These are phyloP conservation scores for Schwanniomyces etchellsii DNA, from an alignment of 1,139 yeast species.

Conservation along the genomic window DNA sequence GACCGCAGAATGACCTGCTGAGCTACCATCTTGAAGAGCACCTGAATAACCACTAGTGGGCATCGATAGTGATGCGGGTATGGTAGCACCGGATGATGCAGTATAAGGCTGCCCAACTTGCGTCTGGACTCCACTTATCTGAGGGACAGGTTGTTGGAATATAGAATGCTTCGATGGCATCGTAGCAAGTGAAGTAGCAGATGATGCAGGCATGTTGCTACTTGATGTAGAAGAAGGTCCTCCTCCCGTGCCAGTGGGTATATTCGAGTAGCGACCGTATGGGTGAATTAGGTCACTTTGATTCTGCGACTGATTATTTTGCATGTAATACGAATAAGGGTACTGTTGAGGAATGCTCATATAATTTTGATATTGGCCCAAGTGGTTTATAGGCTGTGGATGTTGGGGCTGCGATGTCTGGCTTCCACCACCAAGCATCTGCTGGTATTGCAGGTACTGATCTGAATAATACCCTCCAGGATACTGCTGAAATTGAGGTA, in stretches of 20 bases:
- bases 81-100: slow-evolving; percentile 3
- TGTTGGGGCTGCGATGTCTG: slow-evolving; percentile 8
- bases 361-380: slow-evolving; percentile 8
- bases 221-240: not conserved
- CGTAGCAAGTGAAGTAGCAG: not conserved
- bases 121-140: slow-evolving; percentile 1
- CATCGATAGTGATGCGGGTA: not conserved
- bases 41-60: not conserved
- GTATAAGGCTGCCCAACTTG: slow-evolving; percentile 6
- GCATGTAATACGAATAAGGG: slow-evolving; percentile 10
- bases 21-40: not conserved
- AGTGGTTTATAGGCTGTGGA: slow-evolving; percentile 6
- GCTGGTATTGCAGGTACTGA: slow-evolving; percentile 7
- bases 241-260: slow-evolving; percentile 4
- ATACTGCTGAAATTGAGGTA: slow-evolving; percentile 8
- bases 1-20: slow-evolving; percentile 23
- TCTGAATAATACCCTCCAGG: slow-evolving; percentile 7
- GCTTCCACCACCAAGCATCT: slow-evolving; percentile 12
- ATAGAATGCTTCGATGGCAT: not conserved
- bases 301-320: slow-evolving; percentile 6
- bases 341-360: slow-evolving; percentile 7
- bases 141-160: not conserved
- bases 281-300: slow-evolving; percentile 5
- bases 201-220: not conserved
- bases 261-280: slow-evolving; percentile 4